Conservation (phyloP, 805 yeast genomes). For the Yamadazyma endophytica region DNA sequence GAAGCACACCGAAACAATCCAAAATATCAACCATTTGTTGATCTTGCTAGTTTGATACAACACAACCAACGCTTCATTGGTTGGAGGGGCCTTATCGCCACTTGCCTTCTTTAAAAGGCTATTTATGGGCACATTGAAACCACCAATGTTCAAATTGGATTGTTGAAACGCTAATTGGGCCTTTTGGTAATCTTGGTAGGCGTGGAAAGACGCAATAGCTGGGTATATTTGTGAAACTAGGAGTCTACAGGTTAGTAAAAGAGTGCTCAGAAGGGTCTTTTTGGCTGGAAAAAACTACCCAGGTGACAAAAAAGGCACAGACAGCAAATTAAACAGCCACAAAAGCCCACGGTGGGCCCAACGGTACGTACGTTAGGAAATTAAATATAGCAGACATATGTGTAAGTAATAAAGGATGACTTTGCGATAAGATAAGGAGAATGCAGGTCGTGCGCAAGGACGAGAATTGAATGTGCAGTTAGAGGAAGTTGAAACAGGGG, state of each 20-base stretch:
- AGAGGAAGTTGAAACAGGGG: no score
- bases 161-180: constrained; percentile 24
- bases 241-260: constrained; percentile 27
- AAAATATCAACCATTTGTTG: constrained; percentile 48
- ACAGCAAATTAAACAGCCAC: no score
- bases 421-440: no score
- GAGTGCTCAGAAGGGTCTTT: no score
- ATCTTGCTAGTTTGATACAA: constrained; percentile 13
- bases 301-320: no score
- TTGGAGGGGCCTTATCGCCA: constrained; percentile 9
- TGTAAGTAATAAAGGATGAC: no score
- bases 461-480: no score
- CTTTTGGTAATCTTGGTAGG: constrained; percentile 42
- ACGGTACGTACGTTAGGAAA: no score
- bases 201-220: constrained; percentile 54
- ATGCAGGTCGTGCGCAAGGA: no score
- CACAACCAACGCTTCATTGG: constrained; percentile 8
- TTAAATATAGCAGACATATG: no score
- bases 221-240: constrained; percentile 54
- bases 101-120: constrained; percentile 28
- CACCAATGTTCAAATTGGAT: constrained; percentile 29
- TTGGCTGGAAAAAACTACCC: no score
- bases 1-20: constrained; percentile 57
- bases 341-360: no score
- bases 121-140: constrained; percentile 37